Percentiles rank a stretch among this genome's conserved stretches.
Evolutionary conservation across 2,329 filamentous ascomycete genomes (phyloP).

Genomic region (Lachnellula hyalina): DNA sequence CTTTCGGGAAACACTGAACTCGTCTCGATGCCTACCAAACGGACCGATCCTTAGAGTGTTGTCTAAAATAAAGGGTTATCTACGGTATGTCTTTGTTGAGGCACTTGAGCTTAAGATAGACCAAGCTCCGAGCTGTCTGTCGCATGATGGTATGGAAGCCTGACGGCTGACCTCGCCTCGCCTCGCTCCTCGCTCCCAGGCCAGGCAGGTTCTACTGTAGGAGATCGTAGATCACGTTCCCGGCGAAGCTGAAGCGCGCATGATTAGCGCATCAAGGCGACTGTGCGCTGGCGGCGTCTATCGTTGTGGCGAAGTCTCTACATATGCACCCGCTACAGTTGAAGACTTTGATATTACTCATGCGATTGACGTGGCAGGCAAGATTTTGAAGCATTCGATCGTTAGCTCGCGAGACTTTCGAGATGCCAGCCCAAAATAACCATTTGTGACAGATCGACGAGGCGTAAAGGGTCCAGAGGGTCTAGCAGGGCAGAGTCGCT

Average conservation of each 20-base stretch:
- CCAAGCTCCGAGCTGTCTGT: neutral
- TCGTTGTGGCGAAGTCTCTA: constrained; percentile 25
- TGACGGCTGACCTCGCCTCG: constrained; percentile 6
- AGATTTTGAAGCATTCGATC: constrained; percentile 6
- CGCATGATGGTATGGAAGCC: neutral
- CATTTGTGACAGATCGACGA: constrained; percentile 3
- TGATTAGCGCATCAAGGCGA: constrained; percentile 11
- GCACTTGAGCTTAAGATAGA: neutral
- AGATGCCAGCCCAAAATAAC: constrained; percentile 3
- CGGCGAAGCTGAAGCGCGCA: constrained; percentile 27
- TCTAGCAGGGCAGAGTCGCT: constrained; percentile 8
- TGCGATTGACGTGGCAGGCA: constrained; percentile 22
- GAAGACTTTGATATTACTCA: constrained; percentile 7
- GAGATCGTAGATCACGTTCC: constrained; percentile 18
- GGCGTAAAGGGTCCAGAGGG: neutral
- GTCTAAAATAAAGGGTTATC: neutral
- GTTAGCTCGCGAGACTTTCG: neutral
- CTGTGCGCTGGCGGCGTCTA: constrained; percentile 24
- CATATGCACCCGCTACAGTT: constrained; percentile 13
- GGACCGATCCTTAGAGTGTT: neutral
- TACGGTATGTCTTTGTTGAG: neutral
- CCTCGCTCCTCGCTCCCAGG: neutral
- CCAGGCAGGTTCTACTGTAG: neutral
- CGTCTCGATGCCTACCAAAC: neutral
- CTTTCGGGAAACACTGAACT: neutral